Evolutionary conservation across 2,329 filamentous ascomycete species (phyloP).

Genomic region (Monosporascus ibericus): DNA sequence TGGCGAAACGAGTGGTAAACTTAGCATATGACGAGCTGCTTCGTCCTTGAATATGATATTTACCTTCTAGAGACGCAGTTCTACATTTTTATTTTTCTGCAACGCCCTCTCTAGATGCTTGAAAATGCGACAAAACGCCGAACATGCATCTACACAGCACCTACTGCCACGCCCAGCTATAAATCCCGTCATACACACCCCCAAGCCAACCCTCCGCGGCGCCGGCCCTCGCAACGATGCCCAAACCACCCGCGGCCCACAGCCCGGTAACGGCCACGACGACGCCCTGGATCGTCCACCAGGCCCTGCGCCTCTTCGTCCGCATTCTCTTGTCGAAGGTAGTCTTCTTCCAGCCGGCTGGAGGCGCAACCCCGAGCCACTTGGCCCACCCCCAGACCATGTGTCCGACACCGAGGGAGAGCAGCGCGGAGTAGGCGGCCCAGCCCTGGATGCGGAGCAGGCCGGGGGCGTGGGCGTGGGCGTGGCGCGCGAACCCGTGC

Average conservation of each 20-base stretch:
- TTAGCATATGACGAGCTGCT: no score
- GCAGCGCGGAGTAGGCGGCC: conserved; percentile 61
- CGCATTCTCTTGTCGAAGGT: conserved; percentile 45
- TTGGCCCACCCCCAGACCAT: conserved; percentile 80
- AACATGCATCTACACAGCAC: not conserved
- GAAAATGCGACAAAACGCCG: not conserved
- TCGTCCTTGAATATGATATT: no score
- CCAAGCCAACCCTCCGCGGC: conserved; percentile 71
- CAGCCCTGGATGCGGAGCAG: conserved; percentile 50
- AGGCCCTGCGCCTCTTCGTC: conserved; percentile 54
- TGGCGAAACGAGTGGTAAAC: no score
- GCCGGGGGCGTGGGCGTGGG: not conserved
- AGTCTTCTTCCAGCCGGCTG: conserved; percentile 43
- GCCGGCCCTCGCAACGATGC: conserved; percentile 69
- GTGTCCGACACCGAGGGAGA: conserved; percentile 66
- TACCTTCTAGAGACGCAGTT: no score
- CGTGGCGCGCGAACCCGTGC: conserved; percentile 75
- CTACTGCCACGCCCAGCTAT: conserved; percentile 15
- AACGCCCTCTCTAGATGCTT: not conserved
- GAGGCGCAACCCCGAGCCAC: conserved; percentile 65
- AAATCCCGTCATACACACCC: conserved; percentile 72
- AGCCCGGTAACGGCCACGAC: conserved; percentile 51
- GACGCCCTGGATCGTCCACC: conserved; percentile 65
- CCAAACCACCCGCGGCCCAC: conserved; percentile 81
- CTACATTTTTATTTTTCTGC: no score